phyloP scores from a whole-genome alignment of 2,329 filamentous ascomycete species.

The Fusarium floridanum region DNA sequence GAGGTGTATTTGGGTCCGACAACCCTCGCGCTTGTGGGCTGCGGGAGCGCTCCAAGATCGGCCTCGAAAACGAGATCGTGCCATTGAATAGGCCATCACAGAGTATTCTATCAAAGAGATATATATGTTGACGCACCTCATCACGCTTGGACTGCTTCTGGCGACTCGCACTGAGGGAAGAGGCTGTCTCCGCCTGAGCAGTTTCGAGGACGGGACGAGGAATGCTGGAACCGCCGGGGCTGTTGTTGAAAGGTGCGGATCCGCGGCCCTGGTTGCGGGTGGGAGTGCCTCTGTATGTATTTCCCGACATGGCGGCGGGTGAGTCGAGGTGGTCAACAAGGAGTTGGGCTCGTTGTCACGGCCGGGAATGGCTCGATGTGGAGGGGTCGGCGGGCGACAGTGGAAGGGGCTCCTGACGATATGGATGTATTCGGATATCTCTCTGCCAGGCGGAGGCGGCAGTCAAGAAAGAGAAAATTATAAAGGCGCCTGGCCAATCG shows the following conservation, averaged over 20 bases:
- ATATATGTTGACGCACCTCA: conserved; percentile 77
- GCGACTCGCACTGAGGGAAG: conserved; percentile 90
- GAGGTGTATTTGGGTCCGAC: conserved; percentile 26
- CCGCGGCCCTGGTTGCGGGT: conserved; percentile 71
- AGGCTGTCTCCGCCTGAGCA: conserved; percentile 68
- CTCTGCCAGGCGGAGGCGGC: conserved; percentile 25
- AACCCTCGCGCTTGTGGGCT: background rate
- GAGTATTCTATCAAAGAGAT: background rate
- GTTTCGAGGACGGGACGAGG: conserved; percentile 78
- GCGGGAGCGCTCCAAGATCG: background rate
- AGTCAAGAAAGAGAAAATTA: conserved; percentile 32
- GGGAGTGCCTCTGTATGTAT: conserved; percentile 78
- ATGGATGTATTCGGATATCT: conserved; percentile 23
- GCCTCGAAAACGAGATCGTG: background rate
- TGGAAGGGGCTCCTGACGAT: conserved; percentile 7
- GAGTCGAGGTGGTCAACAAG: conserved; percentile 32
- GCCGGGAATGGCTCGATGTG: conserved; percentile 35
- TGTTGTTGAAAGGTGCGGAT: conserved; percentile 71
- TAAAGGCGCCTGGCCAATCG: conserved; percentile 39
- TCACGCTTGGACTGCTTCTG: conserved; percentile 98
- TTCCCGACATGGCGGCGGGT: conserved; percentile 63
- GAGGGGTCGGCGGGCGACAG: conserved; percentile 26
- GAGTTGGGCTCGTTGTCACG: conserved; percentile 34
- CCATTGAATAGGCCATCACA: background rate
- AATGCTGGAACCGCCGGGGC: conserved; percentile 74